Evolutionary conservation across 768 basidiomycete genomes (phyloP), one percentile per base, ranked within the genome.

Genomic region (Calocera viscosa): DNA sequence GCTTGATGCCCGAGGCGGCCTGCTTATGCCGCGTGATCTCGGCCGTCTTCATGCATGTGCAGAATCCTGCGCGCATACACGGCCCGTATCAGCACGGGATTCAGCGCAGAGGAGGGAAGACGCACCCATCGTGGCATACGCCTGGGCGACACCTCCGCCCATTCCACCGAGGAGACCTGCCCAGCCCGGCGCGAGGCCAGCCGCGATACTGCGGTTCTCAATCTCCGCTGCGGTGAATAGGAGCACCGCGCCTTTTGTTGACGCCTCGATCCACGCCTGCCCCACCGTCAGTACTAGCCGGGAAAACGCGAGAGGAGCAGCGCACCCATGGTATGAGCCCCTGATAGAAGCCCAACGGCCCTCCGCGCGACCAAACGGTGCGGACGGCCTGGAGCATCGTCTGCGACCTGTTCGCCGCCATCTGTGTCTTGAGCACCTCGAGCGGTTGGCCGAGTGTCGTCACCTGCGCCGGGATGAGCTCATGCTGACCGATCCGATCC

Each of bases 91-190:
- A 67, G 34, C 49, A 67, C 47, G 24, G n/a, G 16, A 11, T 63
- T 10, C 43, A 39, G 17, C 63, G 49, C 26, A 66, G 67, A 35
- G 5, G 17, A 14, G 67, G 32, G 7, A 22, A 35, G 38, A 82
- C 88, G 75, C 74, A 94, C 96, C 96, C 94, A 99, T 98, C n/a
- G 96, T 98, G 68, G 94, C 94, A 75, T 99, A 99, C 32, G 96
- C 95, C 78, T 99, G 96, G 43, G 89, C 91, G 71, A 98, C 79
- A 81, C 96, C 96, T 74, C 96, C 96, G 14, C 90, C 89, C 90
- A 98, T 97, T 70, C 96, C 96, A 70, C 96, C 96, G 64, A 98
- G 77, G 71, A 98, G 82, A 71, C 96, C 96, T 67, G 90, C 89
- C 49, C 82, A 80, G 28, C 87, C 93, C 33, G 92, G 87, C 72